phyloP scores from a whole-genome alignment of 2,329 filamentous ascomycete genomes.

The Aureobasidium melanogenum region DNA sequence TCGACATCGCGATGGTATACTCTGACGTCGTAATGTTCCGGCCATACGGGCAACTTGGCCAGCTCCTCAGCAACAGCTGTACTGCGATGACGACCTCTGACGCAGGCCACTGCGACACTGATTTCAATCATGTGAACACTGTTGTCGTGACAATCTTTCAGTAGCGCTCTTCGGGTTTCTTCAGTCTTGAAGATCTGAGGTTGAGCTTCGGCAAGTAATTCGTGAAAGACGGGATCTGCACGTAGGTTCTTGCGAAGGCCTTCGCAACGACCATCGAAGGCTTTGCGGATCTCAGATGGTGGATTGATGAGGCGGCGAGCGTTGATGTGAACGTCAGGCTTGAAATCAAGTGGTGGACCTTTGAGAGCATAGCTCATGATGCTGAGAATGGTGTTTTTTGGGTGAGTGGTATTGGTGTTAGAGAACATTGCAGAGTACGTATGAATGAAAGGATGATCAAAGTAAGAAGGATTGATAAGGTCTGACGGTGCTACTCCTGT shows the following conservation, averaged over 20 bases:
- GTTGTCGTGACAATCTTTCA: background rate
- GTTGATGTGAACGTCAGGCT: background rate
- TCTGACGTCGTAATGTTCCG: background rate
- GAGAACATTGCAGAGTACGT: background rate
- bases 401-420: background rate
- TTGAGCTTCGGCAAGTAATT: background rate
- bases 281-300: background rate
- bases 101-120: background rate
- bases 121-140: background rate
- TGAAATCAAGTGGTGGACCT: background rate
- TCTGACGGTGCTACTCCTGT: background rate
- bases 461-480: background rate
- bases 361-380: background rate
- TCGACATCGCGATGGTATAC: background rate
- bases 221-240: background rate
- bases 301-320: background rate
- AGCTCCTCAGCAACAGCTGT: background rate
- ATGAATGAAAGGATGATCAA: background rate
- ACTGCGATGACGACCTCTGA: background rate
- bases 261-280: slow-evolving; percentile 3
- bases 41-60: background rate
- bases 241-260: background rate
- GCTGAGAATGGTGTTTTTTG: background rate
- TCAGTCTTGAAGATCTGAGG: background rate
- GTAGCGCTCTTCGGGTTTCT: background rate